Evolutionary conservation across 371 early-diverging fungal species (phyloP), one percentile per base, ranked within the genome.

Genomic region (Zychaea mexicana): DNA sequence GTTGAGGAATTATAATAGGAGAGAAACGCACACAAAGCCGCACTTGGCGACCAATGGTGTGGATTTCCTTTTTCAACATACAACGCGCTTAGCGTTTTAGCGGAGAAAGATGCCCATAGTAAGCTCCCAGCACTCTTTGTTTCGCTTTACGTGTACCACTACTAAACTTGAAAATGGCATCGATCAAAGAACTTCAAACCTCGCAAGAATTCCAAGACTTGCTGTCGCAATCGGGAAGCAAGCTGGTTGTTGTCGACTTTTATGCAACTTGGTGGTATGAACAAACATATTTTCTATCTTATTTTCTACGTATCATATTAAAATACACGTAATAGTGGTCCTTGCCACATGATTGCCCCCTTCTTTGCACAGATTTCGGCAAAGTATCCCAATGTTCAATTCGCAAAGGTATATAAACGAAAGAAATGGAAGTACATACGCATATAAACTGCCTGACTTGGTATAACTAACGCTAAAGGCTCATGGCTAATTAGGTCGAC

Each of bases 261-360:
- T 83, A 71, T 52, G 87, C 84, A 58, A 78, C 81, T 21, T 82
- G 83, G 83, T 82, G 79, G 83, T 82, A 77, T 63, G 64, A 49
- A 10, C 8, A 10, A 1, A 36, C 36, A 8, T 36, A 30, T 17
- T 60, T 53, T 61, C 22, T 38, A 6, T 59, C 22, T 22, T 13
- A 24, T 39, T 30, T n/a, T 22, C 26, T 22, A 19, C 42, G 8
- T 54, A 17, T 15, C 26, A 56, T 56, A 24, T 30, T 60, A 4
- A 32, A 15, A 12, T 26, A 30, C n/a, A 17, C 26, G 26, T 46
- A 24, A 38, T 57, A 82, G 88, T 70, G 82, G 77, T 21, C 87
- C 89, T 31, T 88, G 89, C 63, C 80, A 74, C 56, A 74, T 73
- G 69, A 85, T 88, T 65, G 80, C 84, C 22, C 89, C 89, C 28